Evolutionary conservation across 2,329 filamentous ascomycete genomes (phyloP), one percentile per base, ranked within the genome.

Genomic region (Fusarium chaquense): DNA sequence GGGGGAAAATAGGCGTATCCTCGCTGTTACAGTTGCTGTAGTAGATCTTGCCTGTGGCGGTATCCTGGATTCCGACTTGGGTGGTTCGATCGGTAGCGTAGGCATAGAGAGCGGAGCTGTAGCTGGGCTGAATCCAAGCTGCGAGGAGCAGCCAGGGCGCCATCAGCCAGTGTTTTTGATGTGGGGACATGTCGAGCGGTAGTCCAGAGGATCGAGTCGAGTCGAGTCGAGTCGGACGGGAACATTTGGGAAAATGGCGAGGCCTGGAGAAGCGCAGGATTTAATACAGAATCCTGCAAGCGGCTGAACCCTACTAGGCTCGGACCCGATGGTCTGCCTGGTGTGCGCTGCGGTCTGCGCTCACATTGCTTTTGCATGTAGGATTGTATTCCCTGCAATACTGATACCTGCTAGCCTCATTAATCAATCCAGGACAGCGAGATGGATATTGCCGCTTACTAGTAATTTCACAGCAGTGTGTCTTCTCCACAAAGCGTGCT

Each of bases 11-110:
- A 12, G 51, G 51, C 9, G 30, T 45, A 20, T 54, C 51, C 10
- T 54, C 51, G 13, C 51, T 54, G 3, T 54, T 54, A 28, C 51
- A 54, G 20, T 18, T 54, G 20, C 51, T 54, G 11, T 54, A 54
- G 11, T n/a, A 54, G 22, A 54, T 54, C 30, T 45, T 33, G 30
- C 51, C 51, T 5, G 51, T 54, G 7, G 51, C 20, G 12, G 38
- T n/a, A 35, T 54, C 20, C 20, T 54, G 51, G 28, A 54, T 26
- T 44, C 51, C 51, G 20, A 54, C 51, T 44, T 54, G 51, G 22
- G 51, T 54, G 5, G 51, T 54, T 20, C 51, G 28, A 4, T 54
- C 51, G 28, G 51, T 54, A 44, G 51, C 30, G 38, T 26, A 54
- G 33, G 51, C 51, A 18, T 54, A 54, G 12, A 54, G 51, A 26